These are phyloP conservation scores for Aspergillus candidus DNA, from an alignment of 2,329 filamentous ascomycete species.

Conservation along the genomic window DNA sequence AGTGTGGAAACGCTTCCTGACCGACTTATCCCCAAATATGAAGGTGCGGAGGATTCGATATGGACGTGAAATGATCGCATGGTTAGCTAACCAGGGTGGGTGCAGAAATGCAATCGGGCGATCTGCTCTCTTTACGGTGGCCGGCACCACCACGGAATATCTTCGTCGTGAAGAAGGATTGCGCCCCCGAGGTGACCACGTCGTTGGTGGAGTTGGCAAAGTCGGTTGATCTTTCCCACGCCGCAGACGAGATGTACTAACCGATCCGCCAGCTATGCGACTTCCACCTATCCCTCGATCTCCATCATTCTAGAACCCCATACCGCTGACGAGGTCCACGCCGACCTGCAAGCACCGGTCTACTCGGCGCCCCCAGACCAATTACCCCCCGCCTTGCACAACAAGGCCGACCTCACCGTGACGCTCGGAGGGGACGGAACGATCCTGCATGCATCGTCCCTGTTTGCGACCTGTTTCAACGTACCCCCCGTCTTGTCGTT, in stretches of 20 bases:
- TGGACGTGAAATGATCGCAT: conserved; percentile 14
- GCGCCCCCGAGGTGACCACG: conserved; percentile 49
- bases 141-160: conserved; percentile 62
- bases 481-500: conserved; percentile 92
- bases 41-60: conserved; percentile 41
- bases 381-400: conserved; percentile 51
- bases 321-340: conserved; percentile 66
- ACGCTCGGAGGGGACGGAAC: conserved; percentile 93
- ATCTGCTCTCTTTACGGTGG: conserved; percentile 62
- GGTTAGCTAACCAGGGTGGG: not conserved
- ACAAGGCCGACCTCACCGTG: conserved; percentile 80
- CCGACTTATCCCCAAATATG: conserved; percentile 58
- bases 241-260: conserved; percentile 2
- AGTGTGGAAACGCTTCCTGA: conserved; percentile 39
- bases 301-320: conserved; percentile 77
- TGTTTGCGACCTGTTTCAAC: conserved; percentile 73
- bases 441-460: conserved; percentile 74
- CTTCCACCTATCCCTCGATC: conserved; percentile 70
- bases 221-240: conserved; percentile 18
- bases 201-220: conserved; percentile 55
- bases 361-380: conserved; percentile 46
- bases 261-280: conserved; percentile 56
- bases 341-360: conserved; percentile 65
- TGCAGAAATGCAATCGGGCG: conserved; percentile 51
- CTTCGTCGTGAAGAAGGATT: conserved; percentile 62